Evolutionary conservation across 2,329 filamentous ascomycete genomes (phyloP).

Genomic region (Xylaria sp.): DNA sequence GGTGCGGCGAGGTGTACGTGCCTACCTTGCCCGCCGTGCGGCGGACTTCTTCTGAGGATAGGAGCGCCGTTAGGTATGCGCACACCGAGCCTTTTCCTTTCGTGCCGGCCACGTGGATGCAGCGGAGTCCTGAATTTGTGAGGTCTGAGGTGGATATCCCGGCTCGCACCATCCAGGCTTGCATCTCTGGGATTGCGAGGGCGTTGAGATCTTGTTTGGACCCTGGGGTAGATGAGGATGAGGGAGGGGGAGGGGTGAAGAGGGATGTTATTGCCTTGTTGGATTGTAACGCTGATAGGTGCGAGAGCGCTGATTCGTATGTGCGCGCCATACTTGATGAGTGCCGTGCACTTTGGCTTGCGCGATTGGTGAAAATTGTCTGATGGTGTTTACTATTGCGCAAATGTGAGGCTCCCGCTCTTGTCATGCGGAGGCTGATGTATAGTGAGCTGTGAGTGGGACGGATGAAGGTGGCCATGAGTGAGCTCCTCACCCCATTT

Average conservation of each 20-base stretch:
- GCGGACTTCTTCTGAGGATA: constrained; percentile 36
- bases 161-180: constrained; percentile 77
- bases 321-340: constrained; percentile 48
- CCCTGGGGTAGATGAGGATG: constrained; percentile 53
- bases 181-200: constrained; percentile 82
- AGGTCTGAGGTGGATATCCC: constrained; percentile 71
- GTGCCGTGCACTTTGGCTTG: neutral
- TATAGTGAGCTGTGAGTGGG: constrained; percentile 5
- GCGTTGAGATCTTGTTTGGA: constrained; percentile 70
- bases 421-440: neutral
- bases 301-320: constrained; percentile 74
- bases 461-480: constrained; percentile 22
- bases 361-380: neutral
- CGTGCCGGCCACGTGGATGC: constrained; percentile 88
- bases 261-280: constrained; percentile 74
- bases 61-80: constrained; percentile 76
- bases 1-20: constrained; percentile 86
- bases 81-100: constrained; percentile 94
- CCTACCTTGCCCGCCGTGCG: constrained; percentile 63
- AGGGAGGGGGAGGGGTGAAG: constrained; percentile 55
- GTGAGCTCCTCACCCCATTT: constrained; percentile 3
- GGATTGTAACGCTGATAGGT: constrained; percentile 80
- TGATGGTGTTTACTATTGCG: neutral
- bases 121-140: constrained; percentile 42
- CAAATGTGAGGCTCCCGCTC: neutral